Base-by-base conservation (phyloP, 495 filamentous ascomycete species). In the Daldinia bambusicola region DNA sequence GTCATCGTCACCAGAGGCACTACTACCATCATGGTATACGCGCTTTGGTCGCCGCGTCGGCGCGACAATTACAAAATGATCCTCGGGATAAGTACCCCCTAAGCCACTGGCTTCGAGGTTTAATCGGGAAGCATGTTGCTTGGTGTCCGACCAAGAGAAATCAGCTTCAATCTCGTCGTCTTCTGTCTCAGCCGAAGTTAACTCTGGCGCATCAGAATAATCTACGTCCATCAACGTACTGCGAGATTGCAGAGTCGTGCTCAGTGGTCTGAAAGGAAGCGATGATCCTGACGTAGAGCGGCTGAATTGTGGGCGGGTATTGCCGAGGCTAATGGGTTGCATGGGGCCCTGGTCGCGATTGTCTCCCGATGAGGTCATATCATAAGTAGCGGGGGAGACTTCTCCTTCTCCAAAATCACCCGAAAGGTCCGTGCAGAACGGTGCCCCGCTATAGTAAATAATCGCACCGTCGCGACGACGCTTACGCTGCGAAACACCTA, bases 401-500 rank as follows among this genome's bases (percentile, higher is more conserved):
- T 75, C 81, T 59, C 74, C 77, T 50, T 80, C 78, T 1, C 70
- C 67, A 63, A 72, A 66, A 72, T 92, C 89, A n/a, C 88, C 86
- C 52, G 87, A 91, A 4, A 94, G 83, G 80, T 95, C 92, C 12
- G 89, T 93, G 77, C 87, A 93, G 75, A 94, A 95, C 1, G 83
- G 84, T 6, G 89, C 88, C 26, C 88, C 86, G 61, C 89, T 91
- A 77, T 94, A 95, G 75, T 91, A 95, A 53, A 93, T 91, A 70
- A 94, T 92, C 18, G 92, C 89, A 12, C 92, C 92, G 71, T 88
- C 89, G 16, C 84, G 84, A 12, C 78, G 80, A 38, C 78, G 81
- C 67, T 79, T 80, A 58, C 82, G 79, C 56, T 80, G 79, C 26
- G 78, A 76, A 37, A 78, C 77, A 51, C 80, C 82, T 31, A 77